Percentiles rank a stretch among this genome's conserved stretches.
Conservation (phyloP, 371 early-diverging fungal species). For the Mortierella sp. region DNA sequence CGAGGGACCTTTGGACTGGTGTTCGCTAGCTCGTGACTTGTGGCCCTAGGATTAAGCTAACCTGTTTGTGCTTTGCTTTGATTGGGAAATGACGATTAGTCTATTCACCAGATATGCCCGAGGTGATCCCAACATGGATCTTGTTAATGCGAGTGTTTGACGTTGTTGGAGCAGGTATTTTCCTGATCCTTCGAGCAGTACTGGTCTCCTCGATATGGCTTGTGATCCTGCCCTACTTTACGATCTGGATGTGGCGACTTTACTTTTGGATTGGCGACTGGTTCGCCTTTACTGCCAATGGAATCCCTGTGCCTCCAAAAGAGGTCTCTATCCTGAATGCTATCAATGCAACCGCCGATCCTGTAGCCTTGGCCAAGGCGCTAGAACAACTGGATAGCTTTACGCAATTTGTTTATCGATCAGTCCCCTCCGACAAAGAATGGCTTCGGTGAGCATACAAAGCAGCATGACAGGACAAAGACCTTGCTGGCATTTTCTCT, state of each 20-base stretch:
- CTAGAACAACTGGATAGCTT: constrained; percentile 17
- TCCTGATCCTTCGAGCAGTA: constrained; percentile 50
- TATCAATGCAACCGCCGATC: constrained; percentile 8
- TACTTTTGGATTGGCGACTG: constrained; percentile 76
- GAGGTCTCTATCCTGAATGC: not conserved
- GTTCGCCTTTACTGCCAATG: constrained; percentile 52
- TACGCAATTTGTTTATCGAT: constrained; percentile 31
- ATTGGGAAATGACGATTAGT: constrained; percentile 42
- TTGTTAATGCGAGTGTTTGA: constrained; percentile 58
- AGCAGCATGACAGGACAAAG: no score
- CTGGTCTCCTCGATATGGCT: constrained; percentile 82
- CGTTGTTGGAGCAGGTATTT: constrained; percentile 46
- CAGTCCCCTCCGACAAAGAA: constrained; percentile 29
- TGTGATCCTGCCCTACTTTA: constrained; percentile 79
- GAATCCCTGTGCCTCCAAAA: constrained; percentile 14
- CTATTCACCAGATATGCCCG: constrained; percentile 78
- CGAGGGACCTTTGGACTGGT: not conserved
- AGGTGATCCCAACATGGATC: constrained; percentile 64
- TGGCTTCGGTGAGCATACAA: constrained; percentile 33
- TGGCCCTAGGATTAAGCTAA: not conserved
- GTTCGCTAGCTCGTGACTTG: not conserved
- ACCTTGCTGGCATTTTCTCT: no score
- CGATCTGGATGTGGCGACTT: constrained; percentile 83
- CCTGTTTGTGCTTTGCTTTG: not conserved
- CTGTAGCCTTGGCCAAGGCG: not conserved